Conservation (phyloP, 208 protist species). For the Leishmania major region DNA sequence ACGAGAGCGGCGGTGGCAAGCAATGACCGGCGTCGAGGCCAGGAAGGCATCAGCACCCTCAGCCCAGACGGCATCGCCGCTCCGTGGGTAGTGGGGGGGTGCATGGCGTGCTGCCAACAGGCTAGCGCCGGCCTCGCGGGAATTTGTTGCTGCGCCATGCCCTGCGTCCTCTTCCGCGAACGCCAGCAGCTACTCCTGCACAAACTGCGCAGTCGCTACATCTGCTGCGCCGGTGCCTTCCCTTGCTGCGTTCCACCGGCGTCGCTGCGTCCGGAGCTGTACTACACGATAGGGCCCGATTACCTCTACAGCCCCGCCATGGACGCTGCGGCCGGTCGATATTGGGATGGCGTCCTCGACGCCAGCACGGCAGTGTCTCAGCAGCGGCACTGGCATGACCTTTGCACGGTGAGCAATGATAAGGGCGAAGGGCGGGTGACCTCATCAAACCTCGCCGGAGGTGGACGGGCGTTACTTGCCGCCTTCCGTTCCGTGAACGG, state of each 20-base stretch:
- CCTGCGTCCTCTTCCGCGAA: conserved; percentile 45
- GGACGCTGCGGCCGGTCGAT: not conserved
- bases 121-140: conserved; percentile 27
- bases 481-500: conserved; percentile 18
- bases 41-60: not conserved
- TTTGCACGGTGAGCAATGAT: not conserved
- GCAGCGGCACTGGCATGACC: not conserved
- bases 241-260: conserved; percentile 46
- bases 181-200: conserved; percentile 43
- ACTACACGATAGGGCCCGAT: conserved; percentile 33
- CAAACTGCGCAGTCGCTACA: conserved; percentile 38
- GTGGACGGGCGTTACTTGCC: not conserved
- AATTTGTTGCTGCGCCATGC: conserved; percentile 34
- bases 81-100: conserved; percentile 31
- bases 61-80: conserved; percentile 2
- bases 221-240: conserved; percentile 48
- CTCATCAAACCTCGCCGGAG: not conserved
- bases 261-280: conserved; percentile 50
- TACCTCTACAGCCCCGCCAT: not conserved
- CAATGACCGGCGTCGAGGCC: not conserved
- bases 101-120: conserved; percentile 31
- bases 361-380: not conserved
- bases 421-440: not conserved
- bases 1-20: not conserved
- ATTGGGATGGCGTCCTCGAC: not conserved